A percentile compares a stretch with the other conserved stretches of the same genome.
Evolutionary conservation across 1,139 yeast species (phyloP).

Genomic region (Debaryomyces udenii): DNA sequence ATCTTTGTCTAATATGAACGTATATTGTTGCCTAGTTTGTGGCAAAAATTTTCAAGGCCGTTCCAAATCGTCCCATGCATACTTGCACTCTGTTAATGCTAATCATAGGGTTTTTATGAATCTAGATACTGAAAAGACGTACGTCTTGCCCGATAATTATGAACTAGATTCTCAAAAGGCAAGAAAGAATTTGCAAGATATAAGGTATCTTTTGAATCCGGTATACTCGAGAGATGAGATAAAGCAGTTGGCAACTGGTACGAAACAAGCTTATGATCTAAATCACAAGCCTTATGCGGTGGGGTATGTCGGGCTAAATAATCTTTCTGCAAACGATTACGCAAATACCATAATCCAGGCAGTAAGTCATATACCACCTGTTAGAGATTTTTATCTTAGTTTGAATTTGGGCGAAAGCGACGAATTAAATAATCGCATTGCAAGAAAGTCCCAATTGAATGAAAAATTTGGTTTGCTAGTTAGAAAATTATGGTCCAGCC

Average conservation of each 20-base stretch:
- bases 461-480: slow-evolving; percentile 46
- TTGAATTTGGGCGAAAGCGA: slow-evolving; percentile 18
- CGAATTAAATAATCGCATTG: slow-evolving; percentile 15
- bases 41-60: slow-evolving; percentile 78
- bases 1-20: slow-evolving; percentile 59
- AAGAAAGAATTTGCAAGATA: slow-evolving; percentile 48
- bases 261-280: slow-evolving; percentile 37
- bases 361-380: slow-evolving; percentile 53
- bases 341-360: slow-evolving; percentile 61
- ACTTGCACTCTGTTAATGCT: slow-evolving; percentile 61
- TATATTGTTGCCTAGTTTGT: slow-evolving; percentile 74
- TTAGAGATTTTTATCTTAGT: slow-evolving; percentile 55
- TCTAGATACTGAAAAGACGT: slow-evolving; percentile 50
- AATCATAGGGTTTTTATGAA: slow-evolving; percentile 68
- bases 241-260: slow-evolving; percentile 19
- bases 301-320: slow-evolving; percentile 69
- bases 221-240: slow-evolving; percentile 39
- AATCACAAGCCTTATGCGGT: slow-evolving; percentile 50
- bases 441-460: slow-evolving; percentile 28
- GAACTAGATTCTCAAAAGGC: slow-evolving; percentile 34
- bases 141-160: slow-evolving; percentile 63
- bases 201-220: slow-evolving; percentile 58
- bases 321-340: slow-evolving; percentile 50
- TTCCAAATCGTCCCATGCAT: slow-evolving; percentile 64
- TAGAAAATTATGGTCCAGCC: slow-evolving; percentile 66